Conservation (phyloP, 225 moss, liverwort and hornwort genomes). For the Polytrichum commune region DNA sequence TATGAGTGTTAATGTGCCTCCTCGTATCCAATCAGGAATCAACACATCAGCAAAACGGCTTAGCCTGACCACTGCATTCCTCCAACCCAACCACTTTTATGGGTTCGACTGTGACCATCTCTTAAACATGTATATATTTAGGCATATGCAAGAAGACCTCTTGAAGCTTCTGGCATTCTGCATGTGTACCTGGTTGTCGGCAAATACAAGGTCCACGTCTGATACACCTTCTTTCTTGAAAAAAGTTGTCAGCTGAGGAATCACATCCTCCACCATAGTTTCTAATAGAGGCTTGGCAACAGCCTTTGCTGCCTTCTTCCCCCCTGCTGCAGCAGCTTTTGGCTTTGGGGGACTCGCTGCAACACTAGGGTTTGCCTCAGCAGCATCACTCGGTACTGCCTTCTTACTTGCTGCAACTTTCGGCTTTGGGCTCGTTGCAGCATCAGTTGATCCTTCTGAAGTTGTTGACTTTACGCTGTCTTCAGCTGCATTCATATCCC, state of each 20-base stretch:
- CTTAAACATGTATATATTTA: too few species aligned
- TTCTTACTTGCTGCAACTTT: constrained; percentile 25
- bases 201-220: constrained; percentile 62
- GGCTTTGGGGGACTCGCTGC: constrained; percentile 37
- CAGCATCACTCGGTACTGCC: neutral
- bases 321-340: constrained; percentile 41
- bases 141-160: too few species aligned
- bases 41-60: too few species aligned
- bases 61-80: too few species aligned
- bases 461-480: constrained; percentile 5
- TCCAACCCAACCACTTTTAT: too few species aligned
- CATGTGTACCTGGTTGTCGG: constrained; percentile 74
- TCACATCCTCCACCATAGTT: constrained; percentile 72
- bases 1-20: too few species aligned
- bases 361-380: constrained; percentile 15
- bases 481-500: constrained; percentile 15
- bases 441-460: constrained; percentile 4
- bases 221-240: constrained; percentile 63
- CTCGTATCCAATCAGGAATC: too few species aligned
- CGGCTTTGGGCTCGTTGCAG: neutral
- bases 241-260: constrained; percentile 48
- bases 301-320: constrained; percentile 48
- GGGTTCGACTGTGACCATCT: too few species aligned
- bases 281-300: constrained; percentile 52
- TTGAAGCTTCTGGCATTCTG: too few species aligned